A percentile compares a stretch with the other conserved stretches of the same genome.
Evolutionary conservation across 1,284 basidiomycete genomes (phyloP).

Genomic region (Puccinia polysora): DNA sequence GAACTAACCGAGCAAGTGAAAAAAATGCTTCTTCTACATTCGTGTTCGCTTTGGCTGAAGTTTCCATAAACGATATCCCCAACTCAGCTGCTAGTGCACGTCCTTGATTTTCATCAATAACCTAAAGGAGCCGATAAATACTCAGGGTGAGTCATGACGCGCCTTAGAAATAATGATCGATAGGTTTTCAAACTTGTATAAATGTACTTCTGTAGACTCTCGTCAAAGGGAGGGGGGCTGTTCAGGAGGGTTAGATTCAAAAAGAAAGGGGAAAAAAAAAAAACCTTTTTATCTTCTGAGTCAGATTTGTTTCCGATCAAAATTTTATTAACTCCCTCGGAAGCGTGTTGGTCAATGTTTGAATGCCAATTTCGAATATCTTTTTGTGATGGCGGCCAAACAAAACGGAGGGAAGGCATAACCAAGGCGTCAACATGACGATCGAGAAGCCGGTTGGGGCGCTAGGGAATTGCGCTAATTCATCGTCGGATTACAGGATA

Average conservation of each 20-base stretch:
- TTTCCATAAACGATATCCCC: conserved; percentile 94
- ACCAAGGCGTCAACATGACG: background rate
- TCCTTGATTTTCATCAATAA: conserved; percentile 74
- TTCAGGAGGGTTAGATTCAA: background rate
- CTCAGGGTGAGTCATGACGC: background rate
- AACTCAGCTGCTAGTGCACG: conserved; percentile 73
- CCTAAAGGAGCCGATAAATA: conserved; percentile 50
- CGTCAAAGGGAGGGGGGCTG: background rate
- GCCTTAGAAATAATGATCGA: background rate
- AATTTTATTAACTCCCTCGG: conserved; percentile 98
- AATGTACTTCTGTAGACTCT: background rate
- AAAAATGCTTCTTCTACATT: conserved; percentile 99
- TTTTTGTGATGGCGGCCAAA: conserved; percentile 52
- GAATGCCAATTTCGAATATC: conserved; percentile 98
- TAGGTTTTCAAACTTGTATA: background rate
- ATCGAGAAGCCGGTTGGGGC: background rate
- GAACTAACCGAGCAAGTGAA: conserved; percentile 76
- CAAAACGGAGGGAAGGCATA: conserved; percentile 2
- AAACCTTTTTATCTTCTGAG: conserved; percentile 84
- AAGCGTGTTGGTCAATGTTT: conserved; percentile 98
- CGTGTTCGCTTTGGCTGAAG: conserved; percentile 93
- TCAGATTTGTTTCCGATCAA: conserved; percentile 99
- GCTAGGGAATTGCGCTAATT: background rate
- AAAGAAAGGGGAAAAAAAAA: background rate
- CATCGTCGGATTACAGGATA: too few species aligned